Conservation (phyloP, 2,329 filamentous ascomycete species). For the Bertia moriformis region DNA sequence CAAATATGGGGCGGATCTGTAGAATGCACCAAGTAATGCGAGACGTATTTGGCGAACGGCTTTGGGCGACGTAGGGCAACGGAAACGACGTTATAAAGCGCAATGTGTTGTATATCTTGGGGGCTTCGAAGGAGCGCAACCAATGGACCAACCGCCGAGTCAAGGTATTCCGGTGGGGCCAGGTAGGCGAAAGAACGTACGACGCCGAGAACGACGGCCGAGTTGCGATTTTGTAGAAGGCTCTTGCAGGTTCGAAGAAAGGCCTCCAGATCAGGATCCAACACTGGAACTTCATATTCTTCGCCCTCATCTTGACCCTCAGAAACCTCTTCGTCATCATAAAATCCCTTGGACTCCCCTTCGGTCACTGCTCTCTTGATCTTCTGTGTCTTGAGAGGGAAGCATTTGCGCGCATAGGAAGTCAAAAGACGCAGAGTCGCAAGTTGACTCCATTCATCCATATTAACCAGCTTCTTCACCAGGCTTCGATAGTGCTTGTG, state of each 20-base stretch:
- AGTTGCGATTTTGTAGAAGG: conserved; percentile 83
- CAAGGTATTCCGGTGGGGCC: conserved; percentile 64
- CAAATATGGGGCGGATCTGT: conserved; percentile 71
- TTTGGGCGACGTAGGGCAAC: conserved; percentile 64
- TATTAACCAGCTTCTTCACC: conserved; percentile 84
- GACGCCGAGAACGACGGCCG: conserved; percentile 80
- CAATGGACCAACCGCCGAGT: conserved; percentile 65
- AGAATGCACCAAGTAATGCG: conserved; percentile 75
- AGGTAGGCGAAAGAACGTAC: conserved; percentile 73
- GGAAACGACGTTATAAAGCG: conserved; percentile 88
- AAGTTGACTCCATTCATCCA: conserved; percentile 97
- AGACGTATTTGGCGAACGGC: conserved; percentile 75
- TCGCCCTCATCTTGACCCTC: conserved; percentile 35
- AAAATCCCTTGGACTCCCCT: conserved; percentile 15
- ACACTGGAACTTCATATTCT: conserved; percentile 39
- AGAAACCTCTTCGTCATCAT: conserved; percentile 68
- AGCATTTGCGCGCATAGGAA: conserved; percentile 73
- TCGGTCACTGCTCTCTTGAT: conserved; percentile 27
- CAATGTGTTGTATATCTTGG: conserved; percentile 76
- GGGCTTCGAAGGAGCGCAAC: conserved; percentile 73
- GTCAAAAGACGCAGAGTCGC: conserved; percentile 71
- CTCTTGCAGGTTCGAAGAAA: conserved; percentile 67
- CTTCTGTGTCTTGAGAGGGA: conserved; percentile 54
- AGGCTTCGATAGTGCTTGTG: conserved; percentile 78
- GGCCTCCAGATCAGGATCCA: conserved; percentile 72